Evolutionary conservation across 1,284 basidiomycete genomes (phyloP), one percentile per base, ranked within the genome.

Genomic region (Cryptococcus hybrid): DNA sequence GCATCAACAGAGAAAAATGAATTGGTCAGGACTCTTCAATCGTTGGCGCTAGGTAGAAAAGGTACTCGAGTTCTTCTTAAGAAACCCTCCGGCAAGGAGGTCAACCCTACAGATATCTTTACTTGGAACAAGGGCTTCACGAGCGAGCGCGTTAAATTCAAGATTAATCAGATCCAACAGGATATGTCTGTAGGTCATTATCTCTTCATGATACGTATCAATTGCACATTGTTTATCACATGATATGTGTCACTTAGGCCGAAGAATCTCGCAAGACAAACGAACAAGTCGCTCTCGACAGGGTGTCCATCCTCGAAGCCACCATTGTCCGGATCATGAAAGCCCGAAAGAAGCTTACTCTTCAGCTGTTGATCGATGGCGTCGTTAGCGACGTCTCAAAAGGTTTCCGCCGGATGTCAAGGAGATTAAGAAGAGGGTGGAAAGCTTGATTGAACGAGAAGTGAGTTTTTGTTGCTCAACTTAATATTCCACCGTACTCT

Each of bases 281-380:
- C 68, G 84, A 83, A 13, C 84, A 88, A 44, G 91, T 98, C 45
- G 88, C 94, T 59, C 84, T 88, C 40, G 92, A 97, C 76, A 85
- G 95, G 58, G 88, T 89, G 60, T 84, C 88, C 60, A 86, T 88
- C 52, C 81, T 98, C 34, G 93, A 98, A 66, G 92, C 93, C 0
- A 92, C 93, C 5, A 94, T 97, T 63, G 92, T 96, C 40, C 86
- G 92, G 3, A 87, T 95, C 70, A 94, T 97, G 92, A 97, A 97
- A 75, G 87, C 86, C 2, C 84, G 86, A 66, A 96, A 94, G 79
- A 87, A 87, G 73, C 81, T 95, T 69, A 88, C 88, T 74, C 82
- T 86, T 39, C 85, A 86, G 62, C 87, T 88, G 30, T 85, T 96
- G 54, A 74, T 81, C 42, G 80, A 81, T 65, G 75, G 75, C 15